Evolutionary conservation across 495 filamentous ascomycete species (phyloP).

Genomic region (Aspergillus leporis): DNA sequence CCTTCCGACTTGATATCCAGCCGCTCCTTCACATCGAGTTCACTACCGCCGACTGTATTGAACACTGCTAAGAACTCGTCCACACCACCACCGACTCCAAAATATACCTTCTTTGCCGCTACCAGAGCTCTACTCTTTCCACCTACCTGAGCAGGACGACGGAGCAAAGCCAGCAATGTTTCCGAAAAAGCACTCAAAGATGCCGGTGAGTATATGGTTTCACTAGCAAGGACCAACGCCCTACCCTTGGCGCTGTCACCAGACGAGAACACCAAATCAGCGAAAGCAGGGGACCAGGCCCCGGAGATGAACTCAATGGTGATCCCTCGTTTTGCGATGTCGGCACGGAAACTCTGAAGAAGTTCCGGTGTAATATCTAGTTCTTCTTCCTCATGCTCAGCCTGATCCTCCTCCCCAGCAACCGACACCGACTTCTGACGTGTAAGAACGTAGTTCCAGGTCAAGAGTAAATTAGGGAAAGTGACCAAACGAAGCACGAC

Average conservation of each 20-base stretch:
- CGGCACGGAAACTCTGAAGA: constrained; percentile 57
- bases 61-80: constrained; percentile 78
- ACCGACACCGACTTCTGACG: constrained; percentile 15
- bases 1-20: constrained; percentile 56
- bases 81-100: constrained; percentile 92
- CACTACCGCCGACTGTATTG: constrained; percentile 52
- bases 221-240: constrained; percentile 74
- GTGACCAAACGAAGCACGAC: constrained; percentile 84
- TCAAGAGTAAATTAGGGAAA: constrained; percentile 81
- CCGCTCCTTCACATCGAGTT: constrained; percentile 61
- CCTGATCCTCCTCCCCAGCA: constrained; percentile 4
- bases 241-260: constrained; percentile 8
- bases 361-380: constrained; percentile 71
- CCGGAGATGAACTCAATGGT: constrained; percentile 76
- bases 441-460: constrained; percentile 58
- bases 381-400: constrained; percentile 53
- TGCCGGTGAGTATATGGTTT: constrained; percentile 91
- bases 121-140: constrained; percentile 65
- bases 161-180: constrained; percentile 65
- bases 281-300: constrained; percentile 73
- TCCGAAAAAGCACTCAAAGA: constrained; percentile 73
- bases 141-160: constrained; percentile 42
- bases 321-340: constrained; percentile 58
- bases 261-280: constrained; percentile 50
- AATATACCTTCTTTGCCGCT: constrained; percentile 91